These are phyloP conservation scores for Curvularia lunata DNA, from an alignment of 2,329 filamentous ascomycete species.

Conservation along the genomic window DNA sequence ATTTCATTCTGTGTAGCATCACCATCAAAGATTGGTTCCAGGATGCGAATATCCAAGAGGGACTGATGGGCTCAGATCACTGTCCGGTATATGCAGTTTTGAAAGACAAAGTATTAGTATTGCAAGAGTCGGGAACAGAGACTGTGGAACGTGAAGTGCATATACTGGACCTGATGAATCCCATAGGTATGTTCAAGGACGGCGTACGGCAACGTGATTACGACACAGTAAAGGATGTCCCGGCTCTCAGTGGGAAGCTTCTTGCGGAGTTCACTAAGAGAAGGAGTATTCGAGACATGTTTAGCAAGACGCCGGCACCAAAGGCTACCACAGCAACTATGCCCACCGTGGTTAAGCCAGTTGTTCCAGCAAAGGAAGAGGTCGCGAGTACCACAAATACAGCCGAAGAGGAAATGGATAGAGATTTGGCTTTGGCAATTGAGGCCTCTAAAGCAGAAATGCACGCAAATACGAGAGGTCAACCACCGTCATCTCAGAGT, in stretches of 20 bases:
- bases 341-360: conserved; percentile 5
- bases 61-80: conserved; percentile 92
- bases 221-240: conserved; percentile 65
- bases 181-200: conserved; percentile 70
- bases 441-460: conserved; percentile 11
- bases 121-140: conserved; percentile 6
- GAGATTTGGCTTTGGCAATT: conserved; percentile 14
- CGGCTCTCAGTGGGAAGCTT: conserved; percentile 79
- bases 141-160: conserved; percentile 57
- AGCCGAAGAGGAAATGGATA: conserved; percentile 16
- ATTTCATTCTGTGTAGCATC: conserved; percentile 86
- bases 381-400: background rate
- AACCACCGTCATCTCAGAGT: conserved; percentile 13
- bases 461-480: conserved; percentile 9
- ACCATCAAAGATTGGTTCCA: conserved; percentile 81
- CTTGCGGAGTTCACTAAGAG: conserved; percentile 88
- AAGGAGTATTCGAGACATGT: conserved; percentile 92
- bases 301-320: conserved; percentile 55
- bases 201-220: conserved; percentile 72
- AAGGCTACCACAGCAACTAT: conserved; percentile 13
- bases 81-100: conserved; percentile 87
- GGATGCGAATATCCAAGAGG: conserved; percentile 87
- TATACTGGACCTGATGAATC: conserved; percentile 79
- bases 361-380: conserved; percentile 4
- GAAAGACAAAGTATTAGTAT: conserved; percentile 64